Evolutionary conservation across 345 rosid species (phyloP), one percentile per base, ranked within the genome.

Genomic region (Odontarrhena argentea): DNA sequence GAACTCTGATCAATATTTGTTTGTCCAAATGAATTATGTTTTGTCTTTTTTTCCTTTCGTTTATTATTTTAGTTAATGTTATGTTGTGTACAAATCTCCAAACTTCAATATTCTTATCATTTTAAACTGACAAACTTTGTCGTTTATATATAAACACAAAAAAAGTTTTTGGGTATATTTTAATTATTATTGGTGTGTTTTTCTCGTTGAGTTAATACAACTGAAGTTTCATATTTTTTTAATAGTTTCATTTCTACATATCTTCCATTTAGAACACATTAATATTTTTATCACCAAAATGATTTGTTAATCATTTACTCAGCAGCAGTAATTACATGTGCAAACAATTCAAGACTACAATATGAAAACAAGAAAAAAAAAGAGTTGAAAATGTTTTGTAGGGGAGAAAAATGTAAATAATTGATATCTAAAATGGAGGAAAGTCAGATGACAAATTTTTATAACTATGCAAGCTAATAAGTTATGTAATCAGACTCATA

Each of bases 391-490:
- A n/a, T 6, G 1, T 25, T 24, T 13, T 10, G 0, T 14, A 15
- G 18, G 4, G 34, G 1, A 12, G 13, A n/a, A 34, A 50, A 49
- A 4, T 32, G 3, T 28, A 28, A 32, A 32, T 5, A 22, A 32
- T 15, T 40, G 30, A 14, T 11, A 55, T 37, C 44, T 28, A n/a
- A 55, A 28, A 64, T 13, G 28, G 22, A 47, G 28, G 48, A 71
- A 70, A 57, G 46, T 32, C 47, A 42, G 66, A 71, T 64, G 70
- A 57, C 70, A 72, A 48, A 15, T 32, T 28, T 2, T 5, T 63
- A 44, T 15, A 70, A 46, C 62, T 42, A 52, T 44, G 67, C 3
- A 53, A 22, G 67, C 22, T 18, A 18, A 18, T 38, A 8, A 43
- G 32, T 28, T 4, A 28, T 28, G 32, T 28, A 18, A 18, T 18